phyloP scores from a whole-genome alignment of 2,329 filamentous ascomycete species.

The Fusarium papillatum region DNA sequence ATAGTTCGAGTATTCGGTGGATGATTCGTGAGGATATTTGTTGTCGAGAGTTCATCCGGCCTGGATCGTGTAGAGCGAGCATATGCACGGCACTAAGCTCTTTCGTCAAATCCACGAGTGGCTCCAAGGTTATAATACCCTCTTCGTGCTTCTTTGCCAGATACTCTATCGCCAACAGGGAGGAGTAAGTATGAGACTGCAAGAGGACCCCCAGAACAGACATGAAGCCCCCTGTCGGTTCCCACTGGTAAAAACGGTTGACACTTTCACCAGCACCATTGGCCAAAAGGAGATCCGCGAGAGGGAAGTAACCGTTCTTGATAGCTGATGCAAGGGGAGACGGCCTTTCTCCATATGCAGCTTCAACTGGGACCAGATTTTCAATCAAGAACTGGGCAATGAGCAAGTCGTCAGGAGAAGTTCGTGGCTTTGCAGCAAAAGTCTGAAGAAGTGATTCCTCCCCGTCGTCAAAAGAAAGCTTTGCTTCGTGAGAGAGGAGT shows the following conservation, averaged over 20 bases:
- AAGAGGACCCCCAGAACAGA: neutral
- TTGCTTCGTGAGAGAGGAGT: neutral
- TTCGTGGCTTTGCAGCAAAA: constrained; percentile 1
- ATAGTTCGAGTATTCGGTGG: neutral
- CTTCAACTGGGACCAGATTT: neutral
- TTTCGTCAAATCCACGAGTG: neutral
- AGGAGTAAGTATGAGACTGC: constrained; percentile 2
- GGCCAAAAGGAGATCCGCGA: neutral
- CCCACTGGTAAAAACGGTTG: constrained; percentile 6
- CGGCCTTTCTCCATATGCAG: neutral
- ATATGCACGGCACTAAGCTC: neutral
- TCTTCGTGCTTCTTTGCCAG: constrained; percentile 4
- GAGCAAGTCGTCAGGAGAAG: neutral
- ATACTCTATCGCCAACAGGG: neutral
- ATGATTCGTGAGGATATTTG: constrained; percentile 11
- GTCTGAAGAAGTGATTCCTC: constrained; percentile 1
- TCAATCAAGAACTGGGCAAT: neutral
- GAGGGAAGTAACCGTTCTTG: neutral
- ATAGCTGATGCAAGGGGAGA: neutral
- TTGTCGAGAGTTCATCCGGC: neutral
- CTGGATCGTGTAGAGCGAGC: constrained; percentile 1
- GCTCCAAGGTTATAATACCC: neutral
- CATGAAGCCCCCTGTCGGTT: neutral
- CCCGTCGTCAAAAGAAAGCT: neutral
- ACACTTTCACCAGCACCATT: constrained; percentile 4